A percentile compares a stretch with the other conserved stretches of the same genome.
Evolutionary conservation across 2,329 filamentous ascomycete genomes (phyloP).

Genomic region (Apiospora aurea): DNA sequence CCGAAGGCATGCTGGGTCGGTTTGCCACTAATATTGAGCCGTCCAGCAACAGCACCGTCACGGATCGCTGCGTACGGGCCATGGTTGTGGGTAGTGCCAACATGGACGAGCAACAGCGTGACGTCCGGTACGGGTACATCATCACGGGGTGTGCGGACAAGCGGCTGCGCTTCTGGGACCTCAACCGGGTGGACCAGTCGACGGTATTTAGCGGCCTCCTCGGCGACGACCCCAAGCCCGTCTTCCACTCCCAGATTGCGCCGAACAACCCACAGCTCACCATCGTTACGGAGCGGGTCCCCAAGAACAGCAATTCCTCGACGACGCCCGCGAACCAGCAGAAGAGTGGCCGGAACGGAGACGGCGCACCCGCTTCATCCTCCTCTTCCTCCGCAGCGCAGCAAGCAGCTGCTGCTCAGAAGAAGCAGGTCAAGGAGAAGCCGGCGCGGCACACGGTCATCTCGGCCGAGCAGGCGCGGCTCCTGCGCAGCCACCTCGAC

Average conservation of each 20-base stretch:
- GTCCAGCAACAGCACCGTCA: slow-evolving; percentile 51
- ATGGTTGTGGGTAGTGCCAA: slow-evolving; percentile 76
- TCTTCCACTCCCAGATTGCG: slow-evolving; percentile 69
- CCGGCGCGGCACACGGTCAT: slow-evolving; percentile 83
- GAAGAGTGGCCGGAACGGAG: slow-evolving; percentile 35
- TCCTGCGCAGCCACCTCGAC: slow-evolving; percentile 88
- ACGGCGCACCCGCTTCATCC: slow-evolving; percentile 41
- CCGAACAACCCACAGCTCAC: slow-evolving; percentile 56
- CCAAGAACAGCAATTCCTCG: slow-evolving; percentile 43
- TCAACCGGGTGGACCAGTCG: slow-evolving; percentile 78
- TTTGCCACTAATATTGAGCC: slow-evolving; percentile 80
- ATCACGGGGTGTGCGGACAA: slow-evolving; percentile 89
- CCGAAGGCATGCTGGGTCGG: slow-evolving; percentile 84
- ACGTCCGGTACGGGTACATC: slow-evolving; percentile 81
- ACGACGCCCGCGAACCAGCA: slow-evolving; percentile 41
- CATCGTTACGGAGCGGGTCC: slow-evolving; percentile 70
- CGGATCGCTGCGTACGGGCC: slow-evolving; percentile 74
- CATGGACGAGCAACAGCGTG: slow-evolving; percentile 72
- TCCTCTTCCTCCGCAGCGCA: background rate
- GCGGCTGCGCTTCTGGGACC: slow-evolving; percentile 94
- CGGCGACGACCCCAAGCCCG: slow-evolving; percentile 72
- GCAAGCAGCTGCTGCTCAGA: slow-evolving; percentile 21
- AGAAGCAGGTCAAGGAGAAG: slow-evolving; percentile 45
- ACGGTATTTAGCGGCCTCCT: slow-evolving; percentile 78
- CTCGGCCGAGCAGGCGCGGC: slow-evolving; percentile 83